These are phyloP conservation scores for Monilinia fructicola DNA, from an alignment of 2,329 filamentous ascomycete genomes.

Conservation along the genomic window DNA sequence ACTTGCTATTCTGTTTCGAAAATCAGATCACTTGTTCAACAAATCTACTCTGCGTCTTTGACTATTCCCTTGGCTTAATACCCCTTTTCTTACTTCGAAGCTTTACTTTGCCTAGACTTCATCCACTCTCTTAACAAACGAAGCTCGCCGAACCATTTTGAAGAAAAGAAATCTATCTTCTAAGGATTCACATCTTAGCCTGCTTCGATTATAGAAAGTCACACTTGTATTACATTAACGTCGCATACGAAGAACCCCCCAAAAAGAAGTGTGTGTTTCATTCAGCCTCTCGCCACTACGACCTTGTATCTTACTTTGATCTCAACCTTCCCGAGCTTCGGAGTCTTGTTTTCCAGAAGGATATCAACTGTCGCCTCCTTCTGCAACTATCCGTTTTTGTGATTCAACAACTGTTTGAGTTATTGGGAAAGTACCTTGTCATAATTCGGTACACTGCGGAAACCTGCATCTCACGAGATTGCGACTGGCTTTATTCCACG, in stretches of 20 bases:
- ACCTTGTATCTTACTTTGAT: conserved; percentile 28
- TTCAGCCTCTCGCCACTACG: conserved; percentile 28
- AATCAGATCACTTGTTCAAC: neutral
- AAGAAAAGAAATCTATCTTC: neutral
- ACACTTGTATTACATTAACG: conserved; percentile 11
- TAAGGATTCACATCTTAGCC: neutral
- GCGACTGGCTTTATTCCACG: conserved; percentile 34
- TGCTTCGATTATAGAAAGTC: conserved; percentile 12
- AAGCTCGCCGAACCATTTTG: neutral
- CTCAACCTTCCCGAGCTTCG: conserved; percentile 31
- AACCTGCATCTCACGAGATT: conserved; percentile 36
- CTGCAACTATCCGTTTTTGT: conserved; percentile 34
- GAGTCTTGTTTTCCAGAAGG: conserved; percentile 38
- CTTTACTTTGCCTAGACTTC: conserved; percentile 14
- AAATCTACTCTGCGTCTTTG: neutral
- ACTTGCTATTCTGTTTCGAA: conserved; percentile 1
- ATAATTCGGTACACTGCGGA: conserved; percentile 35
- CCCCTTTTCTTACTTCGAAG: conserved; percentile 9
- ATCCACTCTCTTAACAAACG: conserved; percentile 6
- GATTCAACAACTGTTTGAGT: conserved; percentile 22
- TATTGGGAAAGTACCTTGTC: conserved; percentile 33
- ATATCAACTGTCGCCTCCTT: conserved; percentile 34
- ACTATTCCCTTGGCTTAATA: neutral
- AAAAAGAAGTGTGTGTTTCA: neutral
- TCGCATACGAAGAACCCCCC: conserved; percentile 2